Base-by-base conservation (phyloP, 2,329 filamentous ascomycete species). In the Ophiostoma quercus region DNA sequence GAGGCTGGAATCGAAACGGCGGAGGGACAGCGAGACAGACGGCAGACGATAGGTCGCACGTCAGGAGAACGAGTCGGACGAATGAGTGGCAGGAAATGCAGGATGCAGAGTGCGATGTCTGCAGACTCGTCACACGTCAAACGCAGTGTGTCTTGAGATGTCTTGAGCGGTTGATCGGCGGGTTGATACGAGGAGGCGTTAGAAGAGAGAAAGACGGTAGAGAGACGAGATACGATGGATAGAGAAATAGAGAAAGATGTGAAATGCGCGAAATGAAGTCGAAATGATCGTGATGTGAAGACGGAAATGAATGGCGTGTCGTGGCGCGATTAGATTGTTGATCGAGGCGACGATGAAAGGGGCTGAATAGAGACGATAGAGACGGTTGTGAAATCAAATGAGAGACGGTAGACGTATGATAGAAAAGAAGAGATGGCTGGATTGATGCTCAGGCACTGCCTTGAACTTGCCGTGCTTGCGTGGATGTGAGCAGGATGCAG, bases 371-470 rank as follows among this genome's bases (percentile, higher is more conserved):
- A 25, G 51, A 57, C 51, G 51, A 22, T 34, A 34, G 5, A 34
- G n/a, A 57, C 11, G 43, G 43, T 6, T 57, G 51, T n/a, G 51
- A 57, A 57, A 12, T 2, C 8, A 22, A 57, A 25, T 12, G 2
- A 57, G n/a, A 16, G 22, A 25, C 22, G 51, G 43, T 47, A 47
- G 43, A 19, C 14, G 22, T 8, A 14, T 22, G n/a, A 14, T 2
- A 3, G 39, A 57, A 57, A 25, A 57, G 51, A 34, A 63, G 14
- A 34, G 8, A 32, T 32, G 60, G 7, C 32, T 63, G 29, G 60
- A 60, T 63, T n/a, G 60, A 32, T 63, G 60, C 60, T 63, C 60
- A 37, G 60, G 60, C 60, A 16, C 60, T 63, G 60, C 60, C 60
- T 63, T 29, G 60, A 63, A 57, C 51, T 25, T 57, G 51, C 51